These are phyloP conservation scores for Zygnema cylindricum DNA, from an alignment of 139 green algal species.

Conservation along the genomic window DNA sequence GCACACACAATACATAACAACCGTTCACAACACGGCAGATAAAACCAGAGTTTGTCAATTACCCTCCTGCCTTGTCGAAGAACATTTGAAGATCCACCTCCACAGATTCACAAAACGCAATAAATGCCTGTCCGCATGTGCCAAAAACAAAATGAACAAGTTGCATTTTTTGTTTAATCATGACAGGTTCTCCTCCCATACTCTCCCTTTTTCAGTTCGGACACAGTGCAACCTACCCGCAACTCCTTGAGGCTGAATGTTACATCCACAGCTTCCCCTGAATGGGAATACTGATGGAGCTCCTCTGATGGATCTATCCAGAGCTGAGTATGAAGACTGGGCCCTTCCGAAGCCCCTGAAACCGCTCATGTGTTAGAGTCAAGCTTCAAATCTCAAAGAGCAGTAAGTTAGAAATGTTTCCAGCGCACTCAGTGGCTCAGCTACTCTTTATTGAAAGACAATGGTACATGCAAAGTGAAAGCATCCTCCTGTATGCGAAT, in stretches of 20 bases:
- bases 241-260: slow-evolving; percentile 62
- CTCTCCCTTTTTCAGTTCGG: background rate
- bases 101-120: slow-evolving; percentile 57
- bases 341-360: slow-evolving; percentile 28
- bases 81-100: slow-evolving; percentile 57
- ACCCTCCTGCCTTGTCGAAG: slow-evolving; percentile 53
- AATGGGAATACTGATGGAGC: slow-evolving; percentile 52
- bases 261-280: slow-evolving; percentile 50
- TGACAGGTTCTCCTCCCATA: background rate
- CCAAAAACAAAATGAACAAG: background rate
- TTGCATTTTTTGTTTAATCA: background rate
- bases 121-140: slow-evolving; percentile 37
- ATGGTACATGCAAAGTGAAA: too few relatives aligned
- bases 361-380: background rate
- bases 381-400: background rate
- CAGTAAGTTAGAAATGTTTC: too few relatives aligned
- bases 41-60: slow-evolving; percentile 14
- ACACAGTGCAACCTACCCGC: slow-evolving; percentile 51
- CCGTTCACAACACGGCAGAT: too few relatives aligned
- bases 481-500: too few relatives aligned
- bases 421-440: too few relatives aligned
- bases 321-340: slow-evolving; percentile 51
- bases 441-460: too few relatives aligned
- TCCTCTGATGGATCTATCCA: slow-evolving; percentile 58
- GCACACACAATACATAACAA: too few relatives aligned